A percentile compares a stretch with the other conserved stretches of the same genome.
Evolutionary conservation across 306 rosid species (phyloP).

Genomic region (Erythrophleum fordii): DNA sequence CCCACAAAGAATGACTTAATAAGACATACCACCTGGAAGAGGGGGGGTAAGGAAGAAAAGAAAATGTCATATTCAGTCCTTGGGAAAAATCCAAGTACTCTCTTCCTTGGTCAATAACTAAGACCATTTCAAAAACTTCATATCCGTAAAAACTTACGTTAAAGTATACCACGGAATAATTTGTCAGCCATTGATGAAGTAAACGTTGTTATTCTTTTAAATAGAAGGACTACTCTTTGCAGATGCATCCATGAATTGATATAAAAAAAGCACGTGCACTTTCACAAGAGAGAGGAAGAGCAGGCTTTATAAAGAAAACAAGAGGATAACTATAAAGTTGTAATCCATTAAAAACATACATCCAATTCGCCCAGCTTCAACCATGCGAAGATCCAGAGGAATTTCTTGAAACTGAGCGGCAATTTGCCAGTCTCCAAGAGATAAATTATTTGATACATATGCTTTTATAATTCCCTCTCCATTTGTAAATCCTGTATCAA

Average conservation of each 20-base stretch:
- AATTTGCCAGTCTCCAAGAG: constrained; percentile 84
- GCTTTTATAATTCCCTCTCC: constrained; percentile 80
- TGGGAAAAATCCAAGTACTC: neutral
- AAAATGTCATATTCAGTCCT: neutral
- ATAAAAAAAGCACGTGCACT: neutral
- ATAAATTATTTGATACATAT: constrained; percentile 72
- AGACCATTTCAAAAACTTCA: constrained; percentile 1
- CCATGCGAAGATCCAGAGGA: constrained; percentile 90
- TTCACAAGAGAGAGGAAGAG: neutral
- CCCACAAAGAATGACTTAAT: neutral
- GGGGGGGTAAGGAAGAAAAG: neutral
- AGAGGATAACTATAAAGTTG: neutral
- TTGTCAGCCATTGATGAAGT: neutral
- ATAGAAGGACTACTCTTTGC: neutral
- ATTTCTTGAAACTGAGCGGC: constrained; percentile 98
- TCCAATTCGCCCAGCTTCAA: constrained; percentile 94
- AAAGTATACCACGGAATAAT: neutral
- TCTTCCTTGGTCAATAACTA: neutral
- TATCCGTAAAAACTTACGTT: neutral
- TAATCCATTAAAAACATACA: constrained; percentile 43
- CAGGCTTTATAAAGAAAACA: neutral
- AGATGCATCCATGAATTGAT: constrained; percentile 12
- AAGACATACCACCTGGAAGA: neutral
- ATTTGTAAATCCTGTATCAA: constrained; percentile 84
- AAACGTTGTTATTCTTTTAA: neutral